Percentiles rank a stretch among this genome's conserved stretches.
These are phyloP conservation scores for Termitomyces sp. DNA, from an alignment of 768 basidiomycete genomes.

Conservation along the genomic window DNA sequence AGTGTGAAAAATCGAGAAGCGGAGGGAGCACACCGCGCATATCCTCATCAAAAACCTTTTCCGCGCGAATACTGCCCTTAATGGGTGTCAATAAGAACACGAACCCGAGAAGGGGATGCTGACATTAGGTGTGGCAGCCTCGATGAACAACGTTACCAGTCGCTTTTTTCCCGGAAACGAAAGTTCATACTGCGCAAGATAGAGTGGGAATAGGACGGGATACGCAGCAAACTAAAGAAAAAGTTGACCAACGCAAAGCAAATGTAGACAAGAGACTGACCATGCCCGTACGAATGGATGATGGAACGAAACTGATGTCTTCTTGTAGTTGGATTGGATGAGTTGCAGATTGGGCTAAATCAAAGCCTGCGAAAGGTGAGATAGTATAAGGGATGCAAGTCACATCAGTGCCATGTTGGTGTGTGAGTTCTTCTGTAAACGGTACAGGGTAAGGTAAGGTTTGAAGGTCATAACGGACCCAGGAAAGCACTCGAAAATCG, in stretches of 20 bases:
- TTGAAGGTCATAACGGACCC: slow-evolving; percentile 33
- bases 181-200: slow-evolving; percentile 46
- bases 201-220: slow-evolving; percentile 60
- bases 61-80: slow-evolving; percentile 18
- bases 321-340: slow-evolving; percentile 29
- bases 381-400: slow-evolving; percentile 52
- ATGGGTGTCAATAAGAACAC: not conserved
- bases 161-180: slow-evolving; percentile 7
- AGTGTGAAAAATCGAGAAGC: slow-evolving; percentile 1
- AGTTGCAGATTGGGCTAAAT: slow-evolving; percentile 25
- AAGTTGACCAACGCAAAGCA: not conserved
- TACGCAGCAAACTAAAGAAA: slow-evolving; percentile 46
- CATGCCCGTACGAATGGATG: slow-evolving; percentile 37
- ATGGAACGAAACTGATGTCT: slow-evolving; percentile 34
- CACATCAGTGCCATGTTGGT: slow-evolving; percentile 43
- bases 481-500: slow-evolving; percentile 39
- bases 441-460: slow-evolving; percentile 33
- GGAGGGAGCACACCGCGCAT: slow-evolving; percentile 4
- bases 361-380: slow-evolving; percentile 46
- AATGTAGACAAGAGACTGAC: slow-evolving; percentile 26
- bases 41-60: slow-evolving; percentile 5
- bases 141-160: slow-evolving; percentile 23
- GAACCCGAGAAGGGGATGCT: not conserved
- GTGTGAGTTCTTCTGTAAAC: slow-evolving; percentile 41
- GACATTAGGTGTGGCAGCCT: slow-evolving; percentile 25